These are phyloP conservation scores for Daldinia loculata DNA, from an alignment of 495 filamentous ascomycete genomes.

Conservation along the genomic window DNA sequence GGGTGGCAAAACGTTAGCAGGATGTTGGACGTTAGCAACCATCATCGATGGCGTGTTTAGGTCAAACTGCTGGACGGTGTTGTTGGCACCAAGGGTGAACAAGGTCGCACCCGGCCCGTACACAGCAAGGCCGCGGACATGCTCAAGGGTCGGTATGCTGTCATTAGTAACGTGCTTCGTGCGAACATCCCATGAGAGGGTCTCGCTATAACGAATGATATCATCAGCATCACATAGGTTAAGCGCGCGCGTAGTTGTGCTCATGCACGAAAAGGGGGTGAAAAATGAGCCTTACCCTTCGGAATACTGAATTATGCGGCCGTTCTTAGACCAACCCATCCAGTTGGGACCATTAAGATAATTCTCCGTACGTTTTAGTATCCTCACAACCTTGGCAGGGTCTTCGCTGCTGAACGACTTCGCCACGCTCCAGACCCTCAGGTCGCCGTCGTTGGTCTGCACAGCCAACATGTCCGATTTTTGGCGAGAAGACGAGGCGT, in stretches of 20 bases:
- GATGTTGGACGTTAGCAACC: conserved; percentile 85
- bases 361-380: conserved; percentile 81
- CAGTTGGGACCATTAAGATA: conserved; percentile 83
- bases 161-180: conserved; percentile 95
- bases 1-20: conserved; percentile 75
- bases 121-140: conserved; percentile 81
- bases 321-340: conserved; percentile 99
- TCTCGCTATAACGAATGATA: conserved; percentile 69
- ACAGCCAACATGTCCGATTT: conserved; percentile 98
- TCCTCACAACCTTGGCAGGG: conserved; percentile 83
- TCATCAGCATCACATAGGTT: conserved; percentile 45
- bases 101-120: conserved; percentile 91
- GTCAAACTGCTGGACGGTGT: conserved; percentile 94
- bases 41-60: conserved; percentile 78
- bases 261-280: conserved; percentile 29
- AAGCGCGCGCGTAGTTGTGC: conserved; percentile 51
- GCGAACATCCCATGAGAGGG: conserved; percentile 93
- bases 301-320: conserved; percentile 89
- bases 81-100: conserved; percentile 88
- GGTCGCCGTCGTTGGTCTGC: conserved; percentile 89
- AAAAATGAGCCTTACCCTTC: conserved; percentile 77
- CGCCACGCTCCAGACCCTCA: conserved; percentile 96
- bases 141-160: conserved; percentile 82
- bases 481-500: conserved; percentile 94
- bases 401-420: conserved; percentile 80